Percentiles rank a stretch among this genome's conserved stretches.
Evolutionary conservation across 2,329 filamentous ascomycete species (phyloP).

Genomic region (Cytospora piceicola): DNA sequence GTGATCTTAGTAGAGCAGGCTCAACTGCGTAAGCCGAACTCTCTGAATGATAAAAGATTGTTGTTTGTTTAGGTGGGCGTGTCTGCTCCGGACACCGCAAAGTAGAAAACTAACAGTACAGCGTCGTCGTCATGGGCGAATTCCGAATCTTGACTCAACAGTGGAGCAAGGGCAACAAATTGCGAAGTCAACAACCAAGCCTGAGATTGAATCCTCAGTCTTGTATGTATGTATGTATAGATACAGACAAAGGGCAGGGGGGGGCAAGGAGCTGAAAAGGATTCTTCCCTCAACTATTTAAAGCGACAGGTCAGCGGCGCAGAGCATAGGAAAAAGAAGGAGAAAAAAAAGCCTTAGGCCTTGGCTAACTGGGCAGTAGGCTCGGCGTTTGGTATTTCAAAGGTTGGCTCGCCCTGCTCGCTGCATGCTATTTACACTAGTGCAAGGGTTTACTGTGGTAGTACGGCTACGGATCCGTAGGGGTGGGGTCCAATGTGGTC

Average conservation of each 20-base stretch:
- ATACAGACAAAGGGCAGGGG: background rate
- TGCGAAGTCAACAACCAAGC: background rate
- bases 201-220: background rate
- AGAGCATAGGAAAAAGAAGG: conserved; percentile 4
- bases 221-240: background rate
- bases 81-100: background rate
- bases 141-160: background rate
- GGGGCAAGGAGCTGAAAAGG: background rate
- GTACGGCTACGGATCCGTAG: background rate
- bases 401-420: conserved; percentile 21
- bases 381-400: conserved; percentile 16
- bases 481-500: conserved; percentile 13
- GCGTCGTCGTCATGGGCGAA: background rate
- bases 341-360: conserved; percentile 5
- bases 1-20: background rate
- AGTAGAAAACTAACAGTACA: background rate
- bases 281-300: conserved; percentile 15
- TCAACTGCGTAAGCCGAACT: background rate
- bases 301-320: conserved; percentile 8
- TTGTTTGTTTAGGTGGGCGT: background rate
- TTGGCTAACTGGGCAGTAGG: background rate
- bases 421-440: conserved; percentile 24
- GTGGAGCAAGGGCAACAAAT: background rate
- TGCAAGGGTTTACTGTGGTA: conserved; percentile 9
- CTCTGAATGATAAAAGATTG: no score